These are phyloP conservation scores for Cytospora chrysosperma DNA, from an alignment of 2,329 filamentous ascomycete species.

Conservation along the genomic window DNA sequence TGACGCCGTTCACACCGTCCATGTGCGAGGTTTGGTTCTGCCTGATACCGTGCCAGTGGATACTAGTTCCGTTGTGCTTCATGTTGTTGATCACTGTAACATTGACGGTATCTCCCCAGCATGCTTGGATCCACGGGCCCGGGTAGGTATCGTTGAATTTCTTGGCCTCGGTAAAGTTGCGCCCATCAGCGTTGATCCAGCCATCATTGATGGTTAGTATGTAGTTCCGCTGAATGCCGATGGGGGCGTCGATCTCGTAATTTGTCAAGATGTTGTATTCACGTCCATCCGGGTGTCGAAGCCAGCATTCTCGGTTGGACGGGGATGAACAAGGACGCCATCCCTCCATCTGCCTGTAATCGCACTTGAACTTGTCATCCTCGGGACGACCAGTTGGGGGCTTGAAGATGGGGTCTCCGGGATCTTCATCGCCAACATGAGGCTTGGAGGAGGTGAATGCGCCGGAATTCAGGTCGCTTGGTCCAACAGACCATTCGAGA, in stretches of 20 bases:
- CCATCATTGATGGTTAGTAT: slow-evolving; percentile 9
- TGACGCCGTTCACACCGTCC: slow-evolving; percentile 63
- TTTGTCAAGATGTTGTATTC: slow-evolving; percentile 13
- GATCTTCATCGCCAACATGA: slow-evolving; percentile 3
- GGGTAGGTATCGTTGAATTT: slow-evolving; percentile 59
- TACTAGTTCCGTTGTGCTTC: slow-evolving; percentile 55
- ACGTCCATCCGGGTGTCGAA: slow-evolving; percentile 7
- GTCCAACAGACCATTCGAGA: slow-evolving; percentile 14
- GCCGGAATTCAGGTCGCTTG: not conserved
- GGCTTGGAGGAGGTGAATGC: slow-evolving; percentile 4
- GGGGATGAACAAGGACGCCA: slow-evolving; percentile 14
- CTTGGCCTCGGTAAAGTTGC: slow-evolving; percentile 13
- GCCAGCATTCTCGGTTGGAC: slow-evolving; percentile 16
- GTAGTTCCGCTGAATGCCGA: slow-evolving; percentile 7
- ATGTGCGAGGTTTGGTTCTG: slow-evolving; percentile 63
- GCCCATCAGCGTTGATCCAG: slow-evolving; percentile 12
- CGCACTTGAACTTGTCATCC: slow-evolving; percentile 14
- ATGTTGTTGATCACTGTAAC: slow-evolving; percentile 61
- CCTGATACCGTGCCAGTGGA: slow-evolving; percentile 69
- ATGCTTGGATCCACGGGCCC: slow-evolving; percentile 57
- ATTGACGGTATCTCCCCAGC: slow-evolving; percentile 60
- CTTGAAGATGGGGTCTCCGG: slow-evolving; percentile 9
- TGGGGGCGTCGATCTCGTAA: slow-evolving; percentile 6
- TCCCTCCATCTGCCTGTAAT: slow-evolving; percentile 10
- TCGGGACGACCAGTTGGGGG: slow-evolving; percentile 12